phyloP scores from a whole-genome alignment of 2,329 filamentous ascomycete species.

The Beauveria varroae region DNA sequence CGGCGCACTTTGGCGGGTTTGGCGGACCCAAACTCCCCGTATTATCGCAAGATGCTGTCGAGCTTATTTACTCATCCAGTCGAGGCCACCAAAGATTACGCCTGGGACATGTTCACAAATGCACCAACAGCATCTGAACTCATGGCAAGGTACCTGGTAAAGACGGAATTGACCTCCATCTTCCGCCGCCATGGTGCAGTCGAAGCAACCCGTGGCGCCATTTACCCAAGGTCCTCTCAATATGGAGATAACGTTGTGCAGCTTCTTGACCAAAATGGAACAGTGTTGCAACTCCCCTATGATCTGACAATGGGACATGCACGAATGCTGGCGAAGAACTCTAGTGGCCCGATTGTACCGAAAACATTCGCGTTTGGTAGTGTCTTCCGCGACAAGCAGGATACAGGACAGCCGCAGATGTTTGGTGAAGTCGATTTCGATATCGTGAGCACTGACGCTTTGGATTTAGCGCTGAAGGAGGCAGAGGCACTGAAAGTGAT shows the following conservation, averaged over 20 bases:
- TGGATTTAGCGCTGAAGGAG: slow-evolving; percentile 82
- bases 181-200: slow-evolving; percentile 88
- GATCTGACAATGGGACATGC: slow-evolving; percentile 88
- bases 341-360: slow-evolving; percentile 52
- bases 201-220: slow-evolving; percentile 63
- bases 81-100: slow-evolving; percentile 72
- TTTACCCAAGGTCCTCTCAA: slow-evolving; percentile 77
- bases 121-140: slow-evolving; percentile 51
- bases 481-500: slow-evolving; percentile 90
- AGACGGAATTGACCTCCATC: slow-evolving; percentile 64
- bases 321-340: slow-evolving; percentile 68
- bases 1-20: slow-evolving; percentile 74
- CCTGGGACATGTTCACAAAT: slow-evolving; percentile 63
- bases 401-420: slow-evolving; percentile 72
- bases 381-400: slow-evolving; percentile 73
- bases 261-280: slow-evolving; percentile 74
- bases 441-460: slow-evolving; percentile 74
- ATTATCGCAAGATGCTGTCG: slow-evolving; percentile 85
- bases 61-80: slow-evolving; percentile 71
- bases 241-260: slow-evolving; percentile 70
- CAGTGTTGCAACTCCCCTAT: slow-evolving; percentile 87
- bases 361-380: slow-evolving; percentile 82
- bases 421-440: slow-evolving; percentile 94
- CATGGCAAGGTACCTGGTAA: slow-evolving; percentile 65
- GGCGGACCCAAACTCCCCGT: slow-evolving; percentile 74